Conservation (phyloP, 108 stramenopile genomes). For the Skeletonema grethae region DNA sequence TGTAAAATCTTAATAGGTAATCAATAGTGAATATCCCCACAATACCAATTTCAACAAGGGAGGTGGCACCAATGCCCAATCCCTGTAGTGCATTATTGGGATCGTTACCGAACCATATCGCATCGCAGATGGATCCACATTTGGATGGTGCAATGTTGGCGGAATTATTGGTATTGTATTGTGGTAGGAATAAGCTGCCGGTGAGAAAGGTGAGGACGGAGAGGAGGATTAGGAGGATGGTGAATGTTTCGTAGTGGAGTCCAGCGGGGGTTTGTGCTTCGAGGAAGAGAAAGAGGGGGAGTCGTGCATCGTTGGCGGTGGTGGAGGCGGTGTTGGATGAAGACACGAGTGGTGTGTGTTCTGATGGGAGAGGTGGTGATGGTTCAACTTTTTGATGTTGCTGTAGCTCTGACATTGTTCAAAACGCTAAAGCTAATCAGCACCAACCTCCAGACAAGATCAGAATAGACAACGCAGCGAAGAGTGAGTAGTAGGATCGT, state of each 20-base stretch:
- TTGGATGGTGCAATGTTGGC: constrained; percentile 21
- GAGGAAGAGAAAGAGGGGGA: constrained; percentile 63
- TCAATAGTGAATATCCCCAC: constrained; percentile 83
- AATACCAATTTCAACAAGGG: constrained; percentile 62
- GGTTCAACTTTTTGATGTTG: no score
- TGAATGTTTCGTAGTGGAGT: constrained; percentile 73
- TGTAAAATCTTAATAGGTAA: constrained; percentile 74
- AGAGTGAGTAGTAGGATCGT: no score
- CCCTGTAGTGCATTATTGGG: constrained; percentile 57
- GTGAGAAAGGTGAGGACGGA: constrained; percentile 81
- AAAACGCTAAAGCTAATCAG: no score
- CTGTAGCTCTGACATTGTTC: no score
- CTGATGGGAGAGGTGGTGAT: no score
- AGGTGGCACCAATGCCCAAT: constrained; percentile 68
- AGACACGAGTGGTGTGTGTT: no score
- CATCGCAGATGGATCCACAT: constrained; percentile 66
- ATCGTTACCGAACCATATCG: constrained; percentile 81
- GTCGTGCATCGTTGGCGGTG: no score
- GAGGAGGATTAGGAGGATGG: constrained; percentile 78
- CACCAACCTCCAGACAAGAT: no score
- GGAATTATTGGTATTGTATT: constrained; percentile 71
- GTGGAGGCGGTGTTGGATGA: no score
- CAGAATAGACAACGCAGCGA: no score
- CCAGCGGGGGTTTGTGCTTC: constrained; percentile 79
- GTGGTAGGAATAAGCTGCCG: constrained; percentile 69